Evolutionary conservation across 495 filamentous ascomycete species (phyloP), one percentile per base, ranked within the genome.

Genomic region (Penicillium egyptiacum): DNA sequence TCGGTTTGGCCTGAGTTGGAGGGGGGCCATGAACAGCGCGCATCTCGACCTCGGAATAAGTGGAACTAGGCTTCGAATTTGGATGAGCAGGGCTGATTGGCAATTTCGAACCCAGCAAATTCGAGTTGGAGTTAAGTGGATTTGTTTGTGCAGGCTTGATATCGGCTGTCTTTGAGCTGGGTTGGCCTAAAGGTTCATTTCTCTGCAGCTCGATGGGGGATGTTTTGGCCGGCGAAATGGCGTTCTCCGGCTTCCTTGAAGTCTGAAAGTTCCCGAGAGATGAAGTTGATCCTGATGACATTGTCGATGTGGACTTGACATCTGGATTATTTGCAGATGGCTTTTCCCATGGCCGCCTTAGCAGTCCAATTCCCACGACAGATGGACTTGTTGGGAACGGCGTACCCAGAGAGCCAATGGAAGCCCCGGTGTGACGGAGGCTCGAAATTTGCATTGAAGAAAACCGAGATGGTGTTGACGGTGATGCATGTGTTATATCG

Each of bases 81-180:
- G 14, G 17, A 14, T 46, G 31, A 16, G 53, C 42, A 19, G 53
- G 53, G n/a, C 43, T 55, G 20, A 55, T 55, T 8, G 53, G 53
- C n/a, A 55, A 39, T 4, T 25, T 46, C 2, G 53, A 55, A 35
- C 14, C 28, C 14, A 39, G 33, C n/a, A 55, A n/a, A n/a, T 23
- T 28, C 4, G 53, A 19, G 25, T 17, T 31, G 26, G 20, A 16
- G n/a, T 46, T 43, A 17, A 20, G 7, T 37, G 16, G 22, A 26
- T n/a, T 25, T 14, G 14, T 44, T 31, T 22, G 26, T 37, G 30
- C 35, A 23, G 28, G 28, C 16, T 26, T 46, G 39, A n/a, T 16
- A 14, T 17, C 31, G 28, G 30, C 10, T 28, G 28, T 2, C 1
- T 44, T 35, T 12, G 41, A n/a, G 43, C 12, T 26, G 23, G 12